Conservation (phyloP, 306 rosid species). For the Senna siamea region DNA sequence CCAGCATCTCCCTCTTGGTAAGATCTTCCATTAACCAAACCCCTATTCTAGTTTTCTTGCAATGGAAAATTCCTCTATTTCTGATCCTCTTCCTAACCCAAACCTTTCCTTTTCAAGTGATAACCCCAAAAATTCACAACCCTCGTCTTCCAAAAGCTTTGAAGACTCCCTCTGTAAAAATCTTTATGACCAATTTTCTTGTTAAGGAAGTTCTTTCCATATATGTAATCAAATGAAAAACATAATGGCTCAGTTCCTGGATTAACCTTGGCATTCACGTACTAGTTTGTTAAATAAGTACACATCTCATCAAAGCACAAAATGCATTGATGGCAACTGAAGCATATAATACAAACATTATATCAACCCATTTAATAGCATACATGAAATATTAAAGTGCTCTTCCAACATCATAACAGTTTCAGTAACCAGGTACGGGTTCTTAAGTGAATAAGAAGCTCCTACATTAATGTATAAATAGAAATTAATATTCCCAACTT, state of each 20-base stretch:
- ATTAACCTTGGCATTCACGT: background rate
- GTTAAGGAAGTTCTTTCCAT: background rate
- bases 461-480: background rate
- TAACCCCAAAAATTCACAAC: too few relatives aligned
- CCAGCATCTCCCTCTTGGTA: too few relatives aligned
- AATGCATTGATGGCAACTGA: background rate
- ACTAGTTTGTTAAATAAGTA: background rate
- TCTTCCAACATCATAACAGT: background rate
- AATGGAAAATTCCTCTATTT: too few relatives aligned
- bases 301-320: background rate
- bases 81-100: too few relatives aligned
- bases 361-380: background rate
- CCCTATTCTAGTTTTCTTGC: too few relatives aligned
- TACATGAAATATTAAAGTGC: background rate
- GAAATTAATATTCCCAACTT: constrained; percentile 1
- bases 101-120: too few relatives aligned
- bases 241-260: background rate
- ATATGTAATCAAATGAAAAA: background rate
- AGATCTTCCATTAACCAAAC: too few relatives aligned
- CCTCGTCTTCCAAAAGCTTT: too few relatives aligned
- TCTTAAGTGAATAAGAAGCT: background rate
- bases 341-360: background rate
- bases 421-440: background rate
- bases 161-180: too few relatives aligned
- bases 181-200: background rate